These are phyloP conservation scores for Globisporangium spinosum DNA, from an alignment of 352 stramenopile genomes.

Conservation along the genomic window DNA sequence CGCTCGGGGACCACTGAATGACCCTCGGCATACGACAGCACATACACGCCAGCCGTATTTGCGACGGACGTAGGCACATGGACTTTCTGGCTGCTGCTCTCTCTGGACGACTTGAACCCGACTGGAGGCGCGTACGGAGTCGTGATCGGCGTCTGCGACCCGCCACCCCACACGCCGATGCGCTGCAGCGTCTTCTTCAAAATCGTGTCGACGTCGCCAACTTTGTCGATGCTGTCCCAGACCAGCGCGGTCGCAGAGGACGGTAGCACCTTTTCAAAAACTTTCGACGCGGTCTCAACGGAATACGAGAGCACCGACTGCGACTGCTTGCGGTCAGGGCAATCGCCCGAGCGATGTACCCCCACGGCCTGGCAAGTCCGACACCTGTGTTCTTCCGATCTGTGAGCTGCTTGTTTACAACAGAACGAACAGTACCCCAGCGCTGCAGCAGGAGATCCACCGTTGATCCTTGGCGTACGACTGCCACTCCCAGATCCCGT, in stretches of 20 bases:
- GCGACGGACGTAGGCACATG: constrained; percentile 12
- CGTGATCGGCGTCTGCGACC: constrained; percentile 78
- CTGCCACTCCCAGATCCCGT: constrained; percentile 2
- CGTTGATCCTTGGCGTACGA: constrained; percentile 16
- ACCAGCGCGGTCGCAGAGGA: constrained; percentile 45
- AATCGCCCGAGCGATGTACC: constrained; percentile 56
- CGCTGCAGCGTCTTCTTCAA: constrained; percentile 61
- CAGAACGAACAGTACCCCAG: constrained; percentile 56
- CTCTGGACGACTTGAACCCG: constrained; percentile 13
- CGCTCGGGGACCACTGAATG: constrained; percentile 65
- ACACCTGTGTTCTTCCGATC: constrained; percentile 56
- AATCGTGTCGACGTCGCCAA: constrained; percentile 71
- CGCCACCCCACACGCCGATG: constrained; percentile 76
- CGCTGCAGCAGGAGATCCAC: constrained; percentile 6
- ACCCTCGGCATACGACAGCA: constrained; percentile 77
- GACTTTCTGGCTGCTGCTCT: constrained; percentile 14
- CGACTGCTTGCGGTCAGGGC: constrained; percentile 30
- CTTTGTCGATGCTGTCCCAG: constrained; percentile 64
- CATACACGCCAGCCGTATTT: constrained; percentile 50
- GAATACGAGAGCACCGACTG: constrained; percentile 60
- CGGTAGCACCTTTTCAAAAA: constrained; percentile 57
- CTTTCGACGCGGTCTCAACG: constrained; percentile 61
- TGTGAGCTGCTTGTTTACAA: constrained; percentile 47
- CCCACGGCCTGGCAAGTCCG: constrained; percentile 52
- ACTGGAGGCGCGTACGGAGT: constrained; percentile 49